phyloP scores from a whole-genome alignment of 2,329 filamentous ascomycete genomes.

The Fusarium annulatum region DNA sequence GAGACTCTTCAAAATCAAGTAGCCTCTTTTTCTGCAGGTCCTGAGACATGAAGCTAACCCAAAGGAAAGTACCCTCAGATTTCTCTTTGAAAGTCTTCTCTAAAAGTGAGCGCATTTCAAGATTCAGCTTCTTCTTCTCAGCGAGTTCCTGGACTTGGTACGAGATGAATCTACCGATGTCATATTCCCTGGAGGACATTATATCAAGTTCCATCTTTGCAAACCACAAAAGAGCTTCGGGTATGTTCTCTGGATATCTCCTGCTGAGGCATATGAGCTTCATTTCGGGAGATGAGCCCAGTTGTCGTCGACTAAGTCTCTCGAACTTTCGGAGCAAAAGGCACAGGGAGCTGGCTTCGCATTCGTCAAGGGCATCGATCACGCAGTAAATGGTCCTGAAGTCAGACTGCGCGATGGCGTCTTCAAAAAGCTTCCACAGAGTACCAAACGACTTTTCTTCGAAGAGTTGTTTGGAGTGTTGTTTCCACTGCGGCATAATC shows the following conservation, averaged over 20 bases:
- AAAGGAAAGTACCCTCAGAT: no score
- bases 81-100: no score
- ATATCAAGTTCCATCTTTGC: neutral
- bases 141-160: neutral
- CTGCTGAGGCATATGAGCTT: neutral
- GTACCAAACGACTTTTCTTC: neutral
- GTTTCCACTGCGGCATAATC: neutral
- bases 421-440: neutral
- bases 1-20: no score
- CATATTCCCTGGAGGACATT: no score
- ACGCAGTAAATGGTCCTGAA: neutral
- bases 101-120: no score
- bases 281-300: neutral
- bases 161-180: no score
- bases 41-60: no score
- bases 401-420: no score
- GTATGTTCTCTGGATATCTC: neutral
- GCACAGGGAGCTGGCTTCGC: neutral
- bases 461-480: neutral
- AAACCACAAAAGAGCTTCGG: rapidly evolving
- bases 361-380: constrained; percentile 16
- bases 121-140: no score
- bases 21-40: no score
- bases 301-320: neutral
- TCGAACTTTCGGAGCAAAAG: neutral